Percentiles rank a stretch among this genome's conserved stretches.
Evolutionary conservation across 2,329 filamentous ascomycete genomes (phyloP).

Genomic region (Diplodia sapinea): DNA sequence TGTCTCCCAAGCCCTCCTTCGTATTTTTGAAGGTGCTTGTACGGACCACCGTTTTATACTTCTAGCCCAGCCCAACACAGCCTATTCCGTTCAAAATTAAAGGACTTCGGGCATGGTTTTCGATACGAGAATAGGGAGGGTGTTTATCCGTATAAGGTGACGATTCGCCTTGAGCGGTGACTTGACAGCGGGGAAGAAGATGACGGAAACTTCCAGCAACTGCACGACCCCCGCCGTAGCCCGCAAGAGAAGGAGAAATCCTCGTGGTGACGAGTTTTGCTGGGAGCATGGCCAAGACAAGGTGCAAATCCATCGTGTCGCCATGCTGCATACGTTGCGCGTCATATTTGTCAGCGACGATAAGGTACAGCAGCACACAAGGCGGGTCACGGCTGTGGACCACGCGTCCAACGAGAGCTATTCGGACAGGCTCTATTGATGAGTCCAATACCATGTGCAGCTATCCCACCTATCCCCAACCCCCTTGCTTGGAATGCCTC

Average conservation of each 20-base stretch:
- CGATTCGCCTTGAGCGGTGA: neutral
- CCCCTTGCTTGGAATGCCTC: slow-evolving; percentile 4
- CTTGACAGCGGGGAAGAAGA: neutral
- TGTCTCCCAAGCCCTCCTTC: neutral
- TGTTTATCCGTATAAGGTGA: neutral
- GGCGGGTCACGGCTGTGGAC: neutral
- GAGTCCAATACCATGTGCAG: neutral
- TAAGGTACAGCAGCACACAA: neutral
- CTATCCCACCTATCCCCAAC: neutral
- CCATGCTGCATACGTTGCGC: neutral
- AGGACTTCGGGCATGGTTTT: neutral
- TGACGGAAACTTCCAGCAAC: neutral
- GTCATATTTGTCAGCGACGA: neutral
- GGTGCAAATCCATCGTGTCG: neutral
- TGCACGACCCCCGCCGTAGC: neutral
- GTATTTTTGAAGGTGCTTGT: slow-evolving; percentile 1
- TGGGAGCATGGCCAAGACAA: neutral
- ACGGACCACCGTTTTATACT: slow-evolving; percentile 1
- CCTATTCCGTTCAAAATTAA: neutral
- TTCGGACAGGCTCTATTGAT: neutral
- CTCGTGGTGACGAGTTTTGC: neutral
- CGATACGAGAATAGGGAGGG: neutral
- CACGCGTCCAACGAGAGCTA: neutral
- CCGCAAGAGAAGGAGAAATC: neutral
- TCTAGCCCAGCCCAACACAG: neutral